phyloP scores from a whole-genome alignment of 2,329 filamentous ascomycete species.

The Talaromyces sp. region DNA sequence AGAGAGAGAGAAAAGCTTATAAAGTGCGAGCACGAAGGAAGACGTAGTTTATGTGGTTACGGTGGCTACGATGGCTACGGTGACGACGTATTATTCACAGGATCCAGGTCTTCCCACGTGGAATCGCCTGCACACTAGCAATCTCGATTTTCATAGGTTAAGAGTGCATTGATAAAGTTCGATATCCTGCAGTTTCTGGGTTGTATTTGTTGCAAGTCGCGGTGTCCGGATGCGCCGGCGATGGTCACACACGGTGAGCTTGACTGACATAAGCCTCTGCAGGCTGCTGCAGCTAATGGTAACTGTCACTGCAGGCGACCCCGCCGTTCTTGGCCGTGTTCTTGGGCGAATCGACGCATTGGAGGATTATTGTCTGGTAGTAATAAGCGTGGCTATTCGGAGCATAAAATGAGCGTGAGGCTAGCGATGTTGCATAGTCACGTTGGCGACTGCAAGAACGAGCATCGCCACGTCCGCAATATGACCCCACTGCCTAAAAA shows the following conservation, averaged over 20 bases:
- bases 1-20: background rate
- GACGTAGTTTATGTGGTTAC: too few species aligned
- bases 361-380: background rate
- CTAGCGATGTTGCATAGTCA: background rate
- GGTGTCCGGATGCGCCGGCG: too few species aligned
- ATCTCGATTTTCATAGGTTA: background rate
- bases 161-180: background rate
- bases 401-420: background rate
- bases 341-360: background rate
- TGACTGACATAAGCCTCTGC: background rate
- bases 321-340: background rate
- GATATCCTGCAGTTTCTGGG: background rate
- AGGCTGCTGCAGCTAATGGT: background rate
- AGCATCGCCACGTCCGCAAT: background rate
- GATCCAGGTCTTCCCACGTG: too few species aligned
- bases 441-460: background rate
- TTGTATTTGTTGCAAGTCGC: background rate
- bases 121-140: background rate
- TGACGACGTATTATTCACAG: too few species aligned
- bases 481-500: background rate
- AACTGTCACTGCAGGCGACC: background rate
- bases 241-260: background rate
- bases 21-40: background rate
- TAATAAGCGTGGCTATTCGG: background rate
- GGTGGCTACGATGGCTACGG: too few species aligned